Percentiles rank a stretch among this genome's conserved stretches.
These are phyloP conservation scores for Saccharomycopsis synnaedendra DNA, from an alignment of 805 yeast genomes.

Conservation along the genomic window DNA sequence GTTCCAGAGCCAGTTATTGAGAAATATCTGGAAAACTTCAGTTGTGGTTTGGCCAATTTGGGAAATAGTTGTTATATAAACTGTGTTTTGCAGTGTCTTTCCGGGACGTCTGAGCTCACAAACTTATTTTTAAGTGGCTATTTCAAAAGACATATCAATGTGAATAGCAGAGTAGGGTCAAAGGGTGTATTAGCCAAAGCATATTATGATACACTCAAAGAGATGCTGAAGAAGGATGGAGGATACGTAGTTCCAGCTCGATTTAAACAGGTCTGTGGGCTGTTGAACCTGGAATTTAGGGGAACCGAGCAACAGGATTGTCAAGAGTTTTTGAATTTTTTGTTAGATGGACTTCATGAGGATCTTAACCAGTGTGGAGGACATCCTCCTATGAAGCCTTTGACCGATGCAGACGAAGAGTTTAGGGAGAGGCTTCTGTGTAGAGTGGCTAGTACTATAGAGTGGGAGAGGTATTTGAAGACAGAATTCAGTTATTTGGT, in stretches of 20 bases:
- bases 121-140: constrained; percentile 49
- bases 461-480: constrained; percentile 82
- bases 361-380: constrained; percentile 63
- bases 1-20: neutral
- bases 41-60: constrained; percentile 67
- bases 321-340: constrained; percentile 65
- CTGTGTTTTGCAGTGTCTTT: constrained; percentile 75
- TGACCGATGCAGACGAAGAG: constrained; percentile 61
- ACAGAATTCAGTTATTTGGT: constrained; percentile 72
- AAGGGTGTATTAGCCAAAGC: constrained; percentile 66
- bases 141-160: constrained; percentile 58
- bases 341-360: constrained; percentile 72
- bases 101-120: constrained; percentile 58
- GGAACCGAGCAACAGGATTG: constrained; percentile 77
- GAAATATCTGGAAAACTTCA: constrained; percentile 23
- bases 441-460: constrained; percentile 74
- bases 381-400: constrained; percentile 41
- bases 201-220: constrained; percentile 48
- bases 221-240: constrained; percentile 38
- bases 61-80: constrained; percentile 95
- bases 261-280: constrained; percentile 59
- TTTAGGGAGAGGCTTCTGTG: constrained; percentile 63
- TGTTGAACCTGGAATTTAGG: constrained; percentile 51
- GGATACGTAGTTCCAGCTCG: constrained; percentile 44
- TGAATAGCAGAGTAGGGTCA: constrained; percentile 65